Evolutionary conservation across 192 early-diverging fungal genomes (phyloP), one percentile per base, ranked within the genome.

Genomic region (Anaeromyces robustus): DNA sequence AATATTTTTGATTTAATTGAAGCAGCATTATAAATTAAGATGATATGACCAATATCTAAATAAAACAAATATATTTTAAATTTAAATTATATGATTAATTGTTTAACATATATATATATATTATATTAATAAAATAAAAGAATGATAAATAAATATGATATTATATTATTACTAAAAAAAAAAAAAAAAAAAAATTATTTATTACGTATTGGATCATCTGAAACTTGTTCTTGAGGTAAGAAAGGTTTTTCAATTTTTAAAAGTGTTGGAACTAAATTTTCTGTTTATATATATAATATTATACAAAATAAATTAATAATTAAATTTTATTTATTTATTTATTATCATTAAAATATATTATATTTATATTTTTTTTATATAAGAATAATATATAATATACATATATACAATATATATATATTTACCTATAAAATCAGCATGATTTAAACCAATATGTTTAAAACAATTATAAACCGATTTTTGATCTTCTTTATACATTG

Each of bases 1-100:
- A 94, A 82, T 6, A 91, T 87, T 16, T 79, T 81, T 11, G 89
- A 86, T 79, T 89, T 86, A 4, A 83, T 79, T 9, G 82, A 80
- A 17, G 86, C 88, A 16, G 94, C 92, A 83, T 97, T 97, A 80
- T 94, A 91, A 34, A 95, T 87, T 18, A 97, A 82, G 30, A 96
- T 90, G 0, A 96, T 82, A 81, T 92, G 85, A 2, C 91, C 92
- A 22, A 93, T 92, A 81, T 96, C 93, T 94, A 85, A 32, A 87
- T 78, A 22, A 34, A 17, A n/a, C n/a, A n/a, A n/a, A n/a, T n/a
- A n/a, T n/a, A n/a, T n/a, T n/a, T n/a, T n/a, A n/a, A n/a, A n/a
- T n/a, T n/a, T n/a, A n/a, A n/a, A n/a, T n/a, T n/a, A n/a, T n/a
- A n/a, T n/a, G n/a, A n/a, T n/a, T n/a, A n/a, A n/a, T n/a, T n/a